Evolutionary conservation across 163 green algal genomes (phyloP).

Genomic region (Scenedesmus sp.): DNA sequence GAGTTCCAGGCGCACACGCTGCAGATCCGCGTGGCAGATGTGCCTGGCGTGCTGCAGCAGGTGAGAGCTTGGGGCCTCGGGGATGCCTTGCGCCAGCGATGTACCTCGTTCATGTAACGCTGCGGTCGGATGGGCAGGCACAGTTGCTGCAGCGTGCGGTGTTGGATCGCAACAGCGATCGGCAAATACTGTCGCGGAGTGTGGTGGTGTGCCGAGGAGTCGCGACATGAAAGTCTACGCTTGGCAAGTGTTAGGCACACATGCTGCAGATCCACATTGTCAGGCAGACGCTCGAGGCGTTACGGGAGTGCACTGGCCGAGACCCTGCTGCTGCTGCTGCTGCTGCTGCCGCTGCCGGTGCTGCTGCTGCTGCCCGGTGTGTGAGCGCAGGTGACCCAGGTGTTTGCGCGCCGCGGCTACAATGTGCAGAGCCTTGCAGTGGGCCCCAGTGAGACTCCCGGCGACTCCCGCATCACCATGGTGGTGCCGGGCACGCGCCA

Average conservation of each 20-base stretch:
- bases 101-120: too few species aligned
- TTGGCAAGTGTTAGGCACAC: too few species aligned
- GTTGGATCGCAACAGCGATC: too few species aligned
- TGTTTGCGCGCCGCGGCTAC: slow-evolving; percentile 97
- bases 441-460: slow-evolving; percentile 87
- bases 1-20: slow-evolving; percentile 84
- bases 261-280: too few species aligned
- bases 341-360: background rate
- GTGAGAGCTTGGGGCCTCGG: slow-evolving; percentile 56
- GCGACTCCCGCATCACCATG: slow-evolving; percentile 94
- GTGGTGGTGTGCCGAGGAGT: too few species aligned
- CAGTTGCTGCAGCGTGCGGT: background rate
- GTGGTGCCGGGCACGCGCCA: slow-evolving; percentile 86
- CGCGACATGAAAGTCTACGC: too few species aligned
- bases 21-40: slow-evolving; percentile 92
- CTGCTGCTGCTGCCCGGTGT: background rate
- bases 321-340: background rate
- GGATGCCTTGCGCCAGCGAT: slow-evolving; percentile 57
- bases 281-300: too few species aligned
- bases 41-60: slow-evolving; percentile 95
- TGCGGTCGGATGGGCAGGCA: too few species aligned
- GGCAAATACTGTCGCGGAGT: too few species aligned
- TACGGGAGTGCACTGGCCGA: background rate
- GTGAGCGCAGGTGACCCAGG: slow-evolving; percentile 86
- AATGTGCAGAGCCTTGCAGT: slow-evolving; percentile 98